Conservation (phyloP, 2,329 filamentous ascomycete species). For the Pyrenophora tritici-repentis region DNA sequence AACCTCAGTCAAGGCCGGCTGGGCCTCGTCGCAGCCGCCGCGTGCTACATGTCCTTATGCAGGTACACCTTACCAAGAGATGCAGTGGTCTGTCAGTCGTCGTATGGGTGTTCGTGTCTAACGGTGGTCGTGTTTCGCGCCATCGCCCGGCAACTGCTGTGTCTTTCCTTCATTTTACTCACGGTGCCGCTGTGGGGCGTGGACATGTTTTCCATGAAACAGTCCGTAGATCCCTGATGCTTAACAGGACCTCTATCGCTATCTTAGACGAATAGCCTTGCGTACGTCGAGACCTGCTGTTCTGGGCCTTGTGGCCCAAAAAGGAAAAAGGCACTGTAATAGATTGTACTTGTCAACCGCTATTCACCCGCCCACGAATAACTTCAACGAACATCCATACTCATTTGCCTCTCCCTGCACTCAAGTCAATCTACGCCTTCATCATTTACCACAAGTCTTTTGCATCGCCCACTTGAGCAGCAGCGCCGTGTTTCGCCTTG, state of each 20-base stretch:
- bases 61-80: not conserved
- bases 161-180: constrained; percentile 12
- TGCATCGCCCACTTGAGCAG: constrained; percentile 24
- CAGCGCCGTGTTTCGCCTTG: constrained; percentile 15
- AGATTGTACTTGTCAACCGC: not conserved
- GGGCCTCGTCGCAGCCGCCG: not conserved
- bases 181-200: constrained; percentile 11
- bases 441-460: constrained; percentile 42
- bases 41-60: not conserved
- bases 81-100: constrained; percentile 20
- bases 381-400: not conserved
- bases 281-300: not conserved
- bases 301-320: not conserved
- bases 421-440: not conserved
- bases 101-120: constrained; percentile 8
- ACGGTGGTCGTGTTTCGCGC: constrained; percentile 5
- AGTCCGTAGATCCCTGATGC: constrained; percentile 25
- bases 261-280: constrained; percentile 14
- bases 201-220: constrained; percentile 22
- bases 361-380: not conserved
- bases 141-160: constrained; percentile 6
- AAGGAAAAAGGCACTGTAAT: not conserved
- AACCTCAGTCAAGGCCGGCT: not conserved
- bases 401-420: not conserved
- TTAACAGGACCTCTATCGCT: constrained; percentile 23